Base-by-base conservation (phyloP, 2,329 filamentous ascomycete species). In the Aspergillus sp. region DNA sequence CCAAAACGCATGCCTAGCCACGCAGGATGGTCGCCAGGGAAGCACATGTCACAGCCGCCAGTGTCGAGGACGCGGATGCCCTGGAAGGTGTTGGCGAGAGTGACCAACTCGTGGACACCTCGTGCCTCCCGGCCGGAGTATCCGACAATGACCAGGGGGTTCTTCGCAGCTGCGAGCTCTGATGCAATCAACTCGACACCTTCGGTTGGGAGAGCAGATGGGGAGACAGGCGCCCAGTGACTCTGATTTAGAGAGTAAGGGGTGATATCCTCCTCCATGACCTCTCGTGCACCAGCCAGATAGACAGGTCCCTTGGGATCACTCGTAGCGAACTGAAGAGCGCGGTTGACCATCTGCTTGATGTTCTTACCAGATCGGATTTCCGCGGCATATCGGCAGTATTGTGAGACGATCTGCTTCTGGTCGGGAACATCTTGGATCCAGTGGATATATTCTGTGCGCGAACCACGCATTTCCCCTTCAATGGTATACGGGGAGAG, bases 321-420 rank as follows among this genome's bases (percentile, higher is more conserved):
- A 28, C 87, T 91, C 51, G 80, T 89, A 0, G 92, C 91, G 70
- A 95, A 96, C 67, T 91, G 91, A 58, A 96, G 75, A 0, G 92
- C 92, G 1, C 92, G 88, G 71, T 92, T 92, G 62, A 96, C 90
- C 78, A 96, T 88, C 79, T 96, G 91, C 81, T 96, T 96, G 62
- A 96, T 86, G 70, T 96, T 96, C 71, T 85, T 85, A 15, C 91
- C 91, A 2, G 89, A 89, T 79, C 92, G 93, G 75, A 96, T 88
- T 79, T 96, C 92, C 3, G 84, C 91, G 0, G 88, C 80, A 70
- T 95, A 96, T 9, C 92, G 85, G 73, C 92, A 96, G 76, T 96
- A 96, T 78, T 96, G 92, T 0, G 85, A 81, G 3, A 96, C 80
- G 61, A 96, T 93, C 69, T 87, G 84, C 73, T 89, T 91, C 74